Conservation (phyloP, 2,329 filamentous ascomycete genomes). For the Fusarium xylarioides region DNA sequence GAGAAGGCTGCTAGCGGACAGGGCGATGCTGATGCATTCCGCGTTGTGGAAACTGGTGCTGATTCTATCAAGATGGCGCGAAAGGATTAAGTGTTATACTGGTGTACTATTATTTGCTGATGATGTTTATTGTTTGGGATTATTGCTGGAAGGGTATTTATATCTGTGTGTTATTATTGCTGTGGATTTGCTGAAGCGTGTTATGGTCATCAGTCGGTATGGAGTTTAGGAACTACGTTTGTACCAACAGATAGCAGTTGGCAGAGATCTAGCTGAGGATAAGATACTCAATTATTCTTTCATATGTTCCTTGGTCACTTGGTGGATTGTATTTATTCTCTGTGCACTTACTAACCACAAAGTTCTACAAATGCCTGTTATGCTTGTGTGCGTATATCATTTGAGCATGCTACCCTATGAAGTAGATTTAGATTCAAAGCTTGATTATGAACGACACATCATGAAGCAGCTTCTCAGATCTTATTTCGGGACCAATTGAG, state of each 20-base stretch:
- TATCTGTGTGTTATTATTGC: background rate
- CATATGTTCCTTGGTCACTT: background rate
- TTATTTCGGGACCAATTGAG: background rate
- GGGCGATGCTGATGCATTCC: constrained; percentile 75
- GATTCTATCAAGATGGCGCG: constrained; percentile 59
- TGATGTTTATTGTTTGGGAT: background rate
- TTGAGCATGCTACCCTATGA: background rate
- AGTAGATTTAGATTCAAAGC: background rate
- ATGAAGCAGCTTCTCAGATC: background rate
- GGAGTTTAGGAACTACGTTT: background rate
- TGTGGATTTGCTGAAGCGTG: constrained; percentile 7
- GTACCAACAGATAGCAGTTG: background rate
- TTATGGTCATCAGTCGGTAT: background rate
- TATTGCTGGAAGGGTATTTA: background rate
- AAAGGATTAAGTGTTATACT: constrained; percentile 18
- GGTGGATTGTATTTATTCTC: too few species aligned
- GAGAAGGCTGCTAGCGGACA: constrained; percentile 80
- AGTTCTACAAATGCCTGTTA: background rate
- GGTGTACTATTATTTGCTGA: background rate
- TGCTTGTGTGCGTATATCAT: background rate
- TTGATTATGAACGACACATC: background rate
- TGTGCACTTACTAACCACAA: background rate
- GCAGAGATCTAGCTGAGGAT: background rate
- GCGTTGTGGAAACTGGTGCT: constrained; percentile 79
- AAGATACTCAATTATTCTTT: background rate